Evolutionary conservation across 345 rosid species (phyloP), one percentile per base, ranked within the genome.

Genomic region (Linum tenue): DNA sequence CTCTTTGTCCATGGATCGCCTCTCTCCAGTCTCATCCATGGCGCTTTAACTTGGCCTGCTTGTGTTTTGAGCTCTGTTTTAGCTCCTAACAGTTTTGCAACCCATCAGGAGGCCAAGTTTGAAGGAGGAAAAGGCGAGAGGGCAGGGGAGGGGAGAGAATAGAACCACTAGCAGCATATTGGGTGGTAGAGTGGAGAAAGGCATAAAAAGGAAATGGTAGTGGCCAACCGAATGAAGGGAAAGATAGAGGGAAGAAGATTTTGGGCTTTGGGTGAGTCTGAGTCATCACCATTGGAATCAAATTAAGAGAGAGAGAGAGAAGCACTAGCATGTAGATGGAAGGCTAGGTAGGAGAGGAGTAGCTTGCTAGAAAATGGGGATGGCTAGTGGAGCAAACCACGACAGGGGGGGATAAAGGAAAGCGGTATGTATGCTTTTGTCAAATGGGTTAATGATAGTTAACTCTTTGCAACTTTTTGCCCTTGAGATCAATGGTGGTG

Each of bases 1-100:
- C 68, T 84, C 88, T 71, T 76, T 86, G 65, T 87, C 92, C 96
- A 87, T 86, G 31, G 31, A 22, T 22, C 31, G 31, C 31, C 68
- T 77, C 86, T 79, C 67, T 71, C 79, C 82, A 75, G 79, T 66
- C 79, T 78, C 68, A 62, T 50, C 5, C 58, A 56, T 56, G 53
- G 9, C 9, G 14, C 53, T 48, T 2, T 48, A 5, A 9, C 53
- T 48, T 3, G 14, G 11, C 9, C 7, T 44, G 51, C 1, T 48
- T 9, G 14, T 5, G 3, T 12, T 64, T 69, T 62, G 57, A 39
- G 61, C 51, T 64, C 56, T 51, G 9, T 55, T 71, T 70, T 60
- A 81, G 75, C 81, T 65, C 84, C 69, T 72, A 76, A 62, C 78
- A 73, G 64, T 50, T 11, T 55, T n/a, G 17, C 16, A 37, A 1